phyloP scores from a whole-genome alignment of 495 filamentous ascomycete species.

The Aspergillus conjunctus region DNA sequence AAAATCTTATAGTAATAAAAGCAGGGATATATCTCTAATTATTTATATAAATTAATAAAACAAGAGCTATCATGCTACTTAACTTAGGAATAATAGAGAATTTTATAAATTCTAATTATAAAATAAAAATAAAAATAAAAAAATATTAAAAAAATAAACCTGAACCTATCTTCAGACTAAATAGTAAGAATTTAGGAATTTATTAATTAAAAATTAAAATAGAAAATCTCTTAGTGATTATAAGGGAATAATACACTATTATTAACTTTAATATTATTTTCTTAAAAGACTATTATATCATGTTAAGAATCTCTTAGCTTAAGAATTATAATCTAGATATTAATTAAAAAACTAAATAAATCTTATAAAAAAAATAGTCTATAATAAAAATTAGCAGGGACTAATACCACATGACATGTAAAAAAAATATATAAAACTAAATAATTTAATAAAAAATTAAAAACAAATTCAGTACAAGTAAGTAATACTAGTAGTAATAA shows the following conservation, averaged over 20 bases:
- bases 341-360: neutral
- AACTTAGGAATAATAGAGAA: too few relatives aligned
- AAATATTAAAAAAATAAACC: too few relatives aligned
- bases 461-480: neutral
- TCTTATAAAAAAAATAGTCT: neutral
- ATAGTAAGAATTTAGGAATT: too few relatives aligned
- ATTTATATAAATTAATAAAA: too few relatives aligned
- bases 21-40: neutral
- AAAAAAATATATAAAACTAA: neutral
- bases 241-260: neutral
- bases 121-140: too few relatives aligned
- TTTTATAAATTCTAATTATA: too few relatives aligned
- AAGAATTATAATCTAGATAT: neutral
- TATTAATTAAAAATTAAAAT: too few relatives aligned
- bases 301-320: neutral
- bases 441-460: neutral
- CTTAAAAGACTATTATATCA: neutral
- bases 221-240: neutral
- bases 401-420: neutral
- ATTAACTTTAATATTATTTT: neutral
- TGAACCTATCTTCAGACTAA: too few relatives aligned
- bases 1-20: neutral
- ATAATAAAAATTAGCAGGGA: neutral
- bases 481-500: too few relatives aligned
- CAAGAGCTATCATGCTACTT: too few relatives aligned